Conservation (phyloP, 2,329 filamentous ascomycete genomes). For the Hypomyces perniciosus region DNA sequence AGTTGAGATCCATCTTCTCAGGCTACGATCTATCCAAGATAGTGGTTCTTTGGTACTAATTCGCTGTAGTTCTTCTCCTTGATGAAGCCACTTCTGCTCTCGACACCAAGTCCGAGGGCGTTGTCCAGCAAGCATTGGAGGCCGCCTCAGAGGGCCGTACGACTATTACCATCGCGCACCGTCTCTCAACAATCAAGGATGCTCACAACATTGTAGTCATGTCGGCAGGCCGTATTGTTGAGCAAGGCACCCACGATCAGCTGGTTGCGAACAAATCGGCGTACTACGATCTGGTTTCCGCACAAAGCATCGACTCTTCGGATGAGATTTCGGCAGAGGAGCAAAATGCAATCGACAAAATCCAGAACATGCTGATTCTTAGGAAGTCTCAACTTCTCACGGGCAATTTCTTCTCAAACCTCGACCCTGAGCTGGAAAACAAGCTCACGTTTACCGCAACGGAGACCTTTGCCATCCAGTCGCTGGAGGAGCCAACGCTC, state of each 20-base stretch:
- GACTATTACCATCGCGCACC: slow-evolving; percentile 57
- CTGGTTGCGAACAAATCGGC: slow-evolving; percentile 65
- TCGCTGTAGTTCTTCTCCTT: slow-evolving; percentile 48
- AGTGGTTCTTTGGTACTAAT: background rate
- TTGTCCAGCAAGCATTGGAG: slow-evolving; percentile 49
- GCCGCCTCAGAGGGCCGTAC: slow-evolving; percentile 57
- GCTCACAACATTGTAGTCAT: slow-evolving; percentile 27
- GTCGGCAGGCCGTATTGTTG: slow-evolving; percentile 21
- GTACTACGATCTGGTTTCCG: slow-evolving; percentile 81
- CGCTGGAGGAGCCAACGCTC: slow-evolving; percentile 32
- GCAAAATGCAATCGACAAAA: slow-evolving; percentile 41
- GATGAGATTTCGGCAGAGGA: slow-evolving; percentile 49
- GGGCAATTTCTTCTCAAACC: slow-evolving; percentile 43
- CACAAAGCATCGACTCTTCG: slow-evolving; percentile 71
- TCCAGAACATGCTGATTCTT: slow-evolving; percentile 46
- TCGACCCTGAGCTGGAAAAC: slow-evolving; percentile 54
- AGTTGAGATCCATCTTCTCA: slow-evolving; percentile 16
- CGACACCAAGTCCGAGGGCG: slow-evolving; percentile 34
- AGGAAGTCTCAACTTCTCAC: slow-evolving; percentile 37
- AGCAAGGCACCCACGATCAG: slow-evolving; percentile 56
- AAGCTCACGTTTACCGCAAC: slow-evolving; percentile 52
- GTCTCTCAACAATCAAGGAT: slow-evolving; percentile 35
- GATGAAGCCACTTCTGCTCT: slow-evolving; percentile 60
- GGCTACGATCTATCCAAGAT: background rate
- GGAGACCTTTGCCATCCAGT: slow-evolving; percentile 50